Evolutionary conservation across 306 rosid species (phyloP), one percentile per base, ranked within the genome.

Genomic region (Vigna angularis): DNA sequence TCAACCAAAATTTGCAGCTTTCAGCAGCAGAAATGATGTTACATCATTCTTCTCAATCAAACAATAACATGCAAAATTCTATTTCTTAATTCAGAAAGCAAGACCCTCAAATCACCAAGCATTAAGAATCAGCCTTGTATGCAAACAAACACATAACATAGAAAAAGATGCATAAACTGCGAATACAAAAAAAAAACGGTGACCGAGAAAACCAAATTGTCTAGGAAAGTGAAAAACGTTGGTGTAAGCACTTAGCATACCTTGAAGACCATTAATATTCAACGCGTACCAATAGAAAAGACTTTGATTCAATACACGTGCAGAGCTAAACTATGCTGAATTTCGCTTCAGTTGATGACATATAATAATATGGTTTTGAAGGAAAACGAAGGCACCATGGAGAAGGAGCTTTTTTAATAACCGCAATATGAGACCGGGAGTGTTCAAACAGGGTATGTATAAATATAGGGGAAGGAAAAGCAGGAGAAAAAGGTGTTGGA

Each of bases 251-350:
- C 22, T 64, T 42, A 42, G 42, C 12, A 26, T 68, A 83, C 83
- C 81, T 59, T 47, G 15, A 70, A 66, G 24, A 59, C 32, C 5
- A 59, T 20, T 9, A 18, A 30, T 65, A 72, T 73, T 83, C 80
- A 72, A 66, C 58, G 20, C 66, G 58, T 9, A 76, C 44, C 42
- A 66, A n/a, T 47, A 24, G 53, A 76, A 42, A 82, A 47, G 59
- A 66, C 69, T 68, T 82, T 14, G 78, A 52, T 49, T 74, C 9
- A 36, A 6, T 10, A 56, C 38, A 61, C 55, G 47, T 24, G 62
- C 4, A 5, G 12, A 45, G 81, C 42, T 9, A 57, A 73, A 30
- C 77, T 56, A 63, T 14, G 72, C 38, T 42, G 50, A 77, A 55
- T 32, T 81, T 57, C 47, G 18, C 8, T 38, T 18, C 7, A 12